Percentiles rank a stretch among this genome's conserved stretches.
Evolutionary conservation across 169 alveolate species (phyloP).

Genomic region (Besnoitia besnoiti): DNA sequence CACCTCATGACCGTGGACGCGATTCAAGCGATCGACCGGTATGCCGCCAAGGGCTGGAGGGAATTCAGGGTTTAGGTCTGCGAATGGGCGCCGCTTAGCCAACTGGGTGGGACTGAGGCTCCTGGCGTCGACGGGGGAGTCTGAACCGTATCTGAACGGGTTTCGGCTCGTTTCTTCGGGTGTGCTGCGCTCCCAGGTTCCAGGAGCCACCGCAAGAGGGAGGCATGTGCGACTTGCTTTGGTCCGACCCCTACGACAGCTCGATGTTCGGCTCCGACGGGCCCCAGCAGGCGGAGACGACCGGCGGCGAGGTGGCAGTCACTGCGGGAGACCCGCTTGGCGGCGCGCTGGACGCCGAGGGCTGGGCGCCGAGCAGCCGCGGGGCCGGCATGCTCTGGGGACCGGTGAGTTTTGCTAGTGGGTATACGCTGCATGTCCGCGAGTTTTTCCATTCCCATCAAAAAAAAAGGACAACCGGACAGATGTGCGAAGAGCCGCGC

Average conservation of each 20-base stretch:
- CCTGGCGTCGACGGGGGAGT: too few species aligned
- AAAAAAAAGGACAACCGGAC: too few species aligned
- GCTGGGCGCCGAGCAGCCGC: constrained; percentile 51
- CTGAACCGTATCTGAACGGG: too few species aligned
- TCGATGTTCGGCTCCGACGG: neutral
- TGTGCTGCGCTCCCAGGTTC: constrained; percentile 60
- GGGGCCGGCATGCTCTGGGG: constrained; percentile 55
- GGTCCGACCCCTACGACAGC: constrained; percentile 97
- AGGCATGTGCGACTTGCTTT: constrained; percentile 98
- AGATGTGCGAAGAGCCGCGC: too few species aligned
- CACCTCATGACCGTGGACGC: constrained; percentile 29
- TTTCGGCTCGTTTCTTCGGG: too few species aligned
- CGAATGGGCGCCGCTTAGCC: neutral
- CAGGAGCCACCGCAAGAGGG: constrained; percentile 99
- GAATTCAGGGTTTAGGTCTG: neutral
- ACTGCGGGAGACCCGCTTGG: constrained; percentile 14
- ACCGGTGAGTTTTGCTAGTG: neutral
- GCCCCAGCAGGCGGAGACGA: neutral
- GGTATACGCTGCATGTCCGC: too few species aligned
- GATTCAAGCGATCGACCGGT: constrained; percentile 43
- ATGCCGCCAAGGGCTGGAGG: too few species aligned
- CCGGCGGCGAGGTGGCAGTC: neutral
- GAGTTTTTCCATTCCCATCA: too few species aligned
- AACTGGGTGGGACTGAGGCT: too few species aligned
- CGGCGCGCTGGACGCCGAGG: constrained; percentile 29